These are phyloP conservation scores for Colletotrichum nymphaeae DNA, from an alignment of 2,329 filamentous ascomycete genomes.

Conservation along the genomic window DNA sequence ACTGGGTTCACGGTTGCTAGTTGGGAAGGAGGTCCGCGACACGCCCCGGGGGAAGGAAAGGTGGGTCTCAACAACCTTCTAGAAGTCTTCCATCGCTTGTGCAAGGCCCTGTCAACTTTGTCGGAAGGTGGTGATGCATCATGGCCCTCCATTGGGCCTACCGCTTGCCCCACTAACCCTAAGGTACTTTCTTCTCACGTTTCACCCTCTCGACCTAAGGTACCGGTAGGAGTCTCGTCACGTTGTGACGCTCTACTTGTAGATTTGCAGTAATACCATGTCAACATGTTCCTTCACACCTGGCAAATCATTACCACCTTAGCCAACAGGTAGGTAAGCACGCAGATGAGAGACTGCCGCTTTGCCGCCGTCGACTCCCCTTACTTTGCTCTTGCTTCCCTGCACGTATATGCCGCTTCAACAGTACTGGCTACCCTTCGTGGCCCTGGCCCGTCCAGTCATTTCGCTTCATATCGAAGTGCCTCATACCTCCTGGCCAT, in stretches of 20 bases:
- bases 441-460: conserved; percentile 4
- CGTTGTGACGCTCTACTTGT: not conserved
- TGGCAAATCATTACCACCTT: not conserved
- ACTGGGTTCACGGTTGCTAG: conserved; percentile 1
- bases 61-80: conserved; percentile 11
- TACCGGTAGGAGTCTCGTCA: not conserved
- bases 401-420: conserved; percentile 14
- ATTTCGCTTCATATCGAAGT: conserved; percentile 18
- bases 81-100: conserved; percentile 32
- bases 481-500: not conserved
- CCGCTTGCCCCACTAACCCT: conserved; percentile 20
- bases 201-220: not conserved
- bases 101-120: not conserved
- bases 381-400: conserved; percentile 7
- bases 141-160: conserved; percentile 12
- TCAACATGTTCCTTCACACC: not conserved
- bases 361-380: conserved; percentile 7
- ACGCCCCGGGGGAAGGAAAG: not conserved
- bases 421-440: conserved; percentile 3
- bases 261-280: not conserved
- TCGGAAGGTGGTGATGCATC: not conserved
- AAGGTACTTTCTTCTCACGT: conserved; percentile 15
- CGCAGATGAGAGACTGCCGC: not conserved
- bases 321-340: not conserved
- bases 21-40: conserved; percentile 7